Conservation (phyloP, 139 green algal species). For the Spirogloea muscicola region DNA sequence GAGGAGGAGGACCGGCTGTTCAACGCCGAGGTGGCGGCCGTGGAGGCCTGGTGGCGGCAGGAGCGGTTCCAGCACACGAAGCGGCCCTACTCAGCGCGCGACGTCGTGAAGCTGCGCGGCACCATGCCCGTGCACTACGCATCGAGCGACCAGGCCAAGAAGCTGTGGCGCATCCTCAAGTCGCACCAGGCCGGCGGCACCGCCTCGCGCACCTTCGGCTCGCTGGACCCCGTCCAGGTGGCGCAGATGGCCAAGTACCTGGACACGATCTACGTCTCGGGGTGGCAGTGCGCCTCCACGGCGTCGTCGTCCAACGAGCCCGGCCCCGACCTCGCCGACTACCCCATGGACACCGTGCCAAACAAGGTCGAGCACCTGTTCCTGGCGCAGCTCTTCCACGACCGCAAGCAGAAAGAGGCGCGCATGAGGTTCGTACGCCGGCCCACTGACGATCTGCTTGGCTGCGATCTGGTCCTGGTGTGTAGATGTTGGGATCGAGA, state of each 20-base stretch:
- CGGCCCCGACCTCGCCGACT: conserved; percentile 12
- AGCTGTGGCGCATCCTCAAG: conserved; percentile 27
- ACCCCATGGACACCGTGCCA: conserved; percentile 11
- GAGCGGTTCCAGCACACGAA: conserved; percentile 31
- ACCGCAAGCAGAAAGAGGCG: conserved; percentile 13
- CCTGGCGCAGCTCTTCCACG: conserved; percentile 6
- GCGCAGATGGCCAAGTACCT: conserved; percentile 55
- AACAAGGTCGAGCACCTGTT: conserved; percentile 26
- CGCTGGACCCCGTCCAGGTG: conserved; percentile 17
- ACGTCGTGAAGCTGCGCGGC: conserved; percentile 39
- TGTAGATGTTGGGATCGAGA: too few species aligned
- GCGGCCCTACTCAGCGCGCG: conserved; percentile 25
- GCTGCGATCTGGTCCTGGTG: too few species aligned
- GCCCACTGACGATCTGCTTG: too few species aligned
- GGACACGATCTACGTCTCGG: conserved; percentile 83
- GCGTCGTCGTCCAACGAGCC: conserved; percentile 10
- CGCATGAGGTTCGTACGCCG: too few species aligned
- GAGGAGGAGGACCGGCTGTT: conserved; percentile 39
- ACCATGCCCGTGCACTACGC: conserved; percentile 29
- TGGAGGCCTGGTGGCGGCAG: conserved; percentile 28
- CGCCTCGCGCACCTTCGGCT: conserved; percentile 4
- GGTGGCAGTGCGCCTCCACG: conserved; percentile 63
- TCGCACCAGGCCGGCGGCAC: not conserved
- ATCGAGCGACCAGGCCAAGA: conserved; percentile 41
- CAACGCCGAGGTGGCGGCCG: conserved; percentile 39